phyloP scores from a whole-genome alignment of 2,329 filamentous ascomycete genomes.

The Phoma sp. region DNA sequence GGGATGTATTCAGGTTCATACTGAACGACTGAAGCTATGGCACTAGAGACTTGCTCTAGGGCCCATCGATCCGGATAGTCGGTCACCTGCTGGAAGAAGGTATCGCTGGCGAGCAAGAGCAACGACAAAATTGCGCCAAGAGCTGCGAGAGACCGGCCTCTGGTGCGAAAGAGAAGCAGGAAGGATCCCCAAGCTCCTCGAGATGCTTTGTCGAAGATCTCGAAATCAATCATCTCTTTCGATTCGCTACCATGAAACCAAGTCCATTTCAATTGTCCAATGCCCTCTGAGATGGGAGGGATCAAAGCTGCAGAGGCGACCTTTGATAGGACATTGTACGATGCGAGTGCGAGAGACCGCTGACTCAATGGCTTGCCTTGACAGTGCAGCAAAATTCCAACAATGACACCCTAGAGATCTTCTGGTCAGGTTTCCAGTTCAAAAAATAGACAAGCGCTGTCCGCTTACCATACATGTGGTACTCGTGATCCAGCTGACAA shows the following conservation, averaged over 20 bases:
- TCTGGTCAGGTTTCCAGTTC: too few relatives aligned
- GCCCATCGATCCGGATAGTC: conserved; percentile 19
- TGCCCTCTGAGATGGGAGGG: conserved; percentile 35
- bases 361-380: conserved; percentile 35
- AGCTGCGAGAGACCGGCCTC: conserved; percentile 17
- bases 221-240: conserved; percentile 35
- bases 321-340: conserved; percentile 32
- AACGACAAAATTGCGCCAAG: too few relatives aligned
- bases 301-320: conserved; percentile 35
- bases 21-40: neutral
- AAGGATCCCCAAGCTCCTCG: conserved; percentile 31
- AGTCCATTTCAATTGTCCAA: conserved; percentile 43
- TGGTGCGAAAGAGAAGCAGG: conserved; percentile 26
- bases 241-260: conserved; percentile 32
- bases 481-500: conserved; percentile 36
- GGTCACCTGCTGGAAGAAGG: conserved; percentile 42
- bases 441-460: too few relatives aligned
- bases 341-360: conserved; percentile 37
- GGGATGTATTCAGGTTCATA: conserved; percentile 12
- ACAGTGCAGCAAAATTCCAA: conserved; percentile 39
- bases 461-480: conserved; percentile 38
- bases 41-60: too few relatives aligned
- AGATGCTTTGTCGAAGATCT: conserved; percentile 42
- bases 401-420: conserved; percentile 29
- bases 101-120: conserved; percentile 33